A percentile compares a stretch with the other conserved stretches of the same genome.
Evolutionary conservation across 2,329 filamentous ascomycete species (phyloP).

Genomic region (Dactylellina leptospora): DNA sequence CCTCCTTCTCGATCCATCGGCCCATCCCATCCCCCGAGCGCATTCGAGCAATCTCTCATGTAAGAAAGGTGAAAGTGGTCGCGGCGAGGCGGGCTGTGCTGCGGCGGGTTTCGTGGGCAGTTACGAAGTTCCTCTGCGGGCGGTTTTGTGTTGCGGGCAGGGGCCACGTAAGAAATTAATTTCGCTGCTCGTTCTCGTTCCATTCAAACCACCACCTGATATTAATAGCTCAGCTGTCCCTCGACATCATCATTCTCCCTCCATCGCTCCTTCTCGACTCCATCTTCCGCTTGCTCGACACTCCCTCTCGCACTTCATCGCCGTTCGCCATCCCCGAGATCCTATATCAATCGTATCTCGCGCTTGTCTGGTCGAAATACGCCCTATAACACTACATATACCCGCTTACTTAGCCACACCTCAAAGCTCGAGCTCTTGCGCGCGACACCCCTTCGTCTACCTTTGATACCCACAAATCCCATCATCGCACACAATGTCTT

Average conservation of each 20-base stretch:
- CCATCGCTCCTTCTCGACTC: slow-evolving; percentile 2
- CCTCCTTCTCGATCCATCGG: slow-evolving; percentile 5
- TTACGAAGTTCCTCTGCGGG: neutral
- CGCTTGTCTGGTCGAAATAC: neutral
- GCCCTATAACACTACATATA: neutral
- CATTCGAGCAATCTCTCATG: neutral
- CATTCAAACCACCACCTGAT: neutral
- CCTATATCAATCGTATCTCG: neutral
- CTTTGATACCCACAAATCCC: no score
- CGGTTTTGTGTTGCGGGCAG: slow-evolving; percentile 28
- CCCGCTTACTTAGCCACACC: neutral
- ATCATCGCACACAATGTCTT: slow-evolving; percentile 22
- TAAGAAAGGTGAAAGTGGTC: neutral
- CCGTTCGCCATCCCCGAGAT: no score
- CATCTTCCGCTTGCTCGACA: neutral
- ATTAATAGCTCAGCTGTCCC: slow-evolving; percentile 34
- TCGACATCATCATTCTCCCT: neutral
- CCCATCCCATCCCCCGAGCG: neutral
- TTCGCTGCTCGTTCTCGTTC: neutral
- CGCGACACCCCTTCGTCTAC: neutral
- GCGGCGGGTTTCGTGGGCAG: slow-evolving; percentile 7
- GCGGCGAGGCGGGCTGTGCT: slow-evolving; percentile 30
- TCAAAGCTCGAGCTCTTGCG: neutral
- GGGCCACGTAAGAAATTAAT: slow-evolving; percentile 39
- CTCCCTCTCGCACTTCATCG: neutral